Percentiles rank a stretch among this genome's conserved stretches.
phyloP scores from a whole-genome alignment of 208 protist species.

The Trypanosoma rangeli region DNA sequence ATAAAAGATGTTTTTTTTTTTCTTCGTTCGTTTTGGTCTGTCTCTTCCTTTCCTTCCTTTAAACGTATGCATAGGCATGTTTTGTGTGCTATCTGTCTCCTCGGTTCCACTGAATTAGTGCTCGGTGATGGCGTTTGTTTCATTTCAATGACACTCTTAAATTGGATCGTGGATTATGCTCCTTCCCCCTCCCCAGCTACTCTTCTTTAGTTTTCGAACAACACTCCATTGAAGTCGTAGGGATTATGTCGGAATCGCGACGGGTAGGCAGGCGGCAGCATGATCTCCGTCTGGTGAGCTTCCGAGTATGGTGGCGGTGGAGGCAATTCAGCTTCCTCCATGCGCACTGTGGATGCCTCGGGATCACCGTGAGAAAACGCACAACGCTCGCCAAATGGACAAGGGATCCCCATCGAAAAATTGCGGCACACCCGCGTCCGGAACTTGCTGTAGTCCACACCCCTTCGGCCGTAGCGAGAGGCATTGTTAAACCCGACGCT shows the following conservation, averaged over 20 bases:
- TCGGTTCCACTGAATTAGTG: neutral
- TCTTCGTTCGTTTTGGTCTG: constrained; percentile 15
- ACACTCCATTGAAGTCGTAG: constrained; percentile 70
- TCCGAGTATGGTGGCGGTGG: constrained; percentile 67
- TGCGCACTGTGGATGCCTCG: constrained; percentile 22
- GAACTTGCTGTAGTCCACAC: constrained; percentile 85
- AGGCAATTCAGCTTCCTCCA: constrained; percentile 27
- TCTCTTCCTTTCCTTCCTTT: constrained; percentile 21
- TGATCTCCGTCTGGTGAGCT: constrained; percentile 49
- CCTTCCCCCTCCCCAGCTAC: neutral
- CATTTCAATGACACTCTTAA: neutral
- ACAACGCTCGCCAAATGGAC: constrained; percentile 82
- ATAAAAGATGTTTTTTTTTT: constrained; percentile 24
- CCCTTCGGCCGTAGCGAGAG: constrained; percentile 38
- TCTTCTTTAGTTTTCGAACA: constrained; percentile 36
- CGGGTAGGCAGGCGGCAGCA: constrained; percentile 68
- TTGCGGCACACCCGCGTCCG: constrained; percentile 90
- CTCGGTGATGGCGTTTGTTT: constrained; percentile 18
- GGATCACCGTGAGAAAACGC: constrained; percentile 85
- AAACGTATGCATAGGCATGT: constrained; percentile 11
- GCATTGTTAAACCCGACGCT: constrained; percentile 25
- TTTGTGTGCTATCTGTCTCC: constrained; percentile 12
- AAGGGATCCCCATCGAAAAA: constrained; percentile 59
- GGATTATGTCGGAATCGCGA: constrained; percentile 86
- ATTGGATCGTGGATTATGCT: neutral